Percentiles rank a stretch among this genome's conserved stretches.
phyloP scores from a whole-genome alignment of 441 rosid genomes.

The Lagerstroemia fauriei region DNA sequence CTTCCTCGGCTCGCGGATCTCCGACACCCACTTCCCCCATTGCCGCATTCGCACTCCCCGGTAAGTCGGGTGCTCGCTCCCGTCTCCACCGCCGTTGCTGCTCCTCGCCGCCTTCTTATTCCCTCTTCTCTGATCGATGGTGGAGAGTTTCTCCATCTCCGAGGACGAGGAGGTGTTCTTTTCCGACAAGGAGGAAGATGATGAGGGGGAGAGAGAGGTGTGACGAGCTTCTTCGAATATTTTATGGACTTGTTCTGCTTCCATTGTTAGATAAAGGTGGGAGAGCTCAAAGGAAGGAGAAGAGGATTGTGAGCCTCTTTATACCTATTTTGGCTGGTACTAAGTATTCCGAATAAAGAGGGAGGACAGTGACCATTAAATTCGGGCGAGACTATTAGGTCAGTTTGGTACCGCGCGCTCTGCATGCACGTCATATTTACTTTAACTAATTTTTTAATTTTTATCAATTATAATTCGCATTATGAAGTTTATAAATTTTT shows the following conservation, averaged over 20 bases:
- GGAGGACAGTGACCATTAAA: background rate
- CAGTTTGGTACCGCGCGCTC: too few species aligned
- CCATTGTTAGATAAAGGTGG: background rate
- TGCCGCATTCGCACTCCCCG: conserved; percentile 66
- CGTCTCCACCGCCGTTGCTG: conserved; percentile 11
- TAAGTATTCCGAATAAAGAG: background rate
- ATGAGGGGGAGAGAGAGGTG: conserved; percentile 8
- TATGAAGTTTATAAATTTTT: too few species aligned
- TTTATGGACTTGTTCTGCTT: background rate
- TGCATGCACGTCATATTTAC: too few species aligned
- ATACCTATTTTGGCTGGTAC: background rate
- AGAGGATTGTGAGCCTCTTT: conserved; percentile 2
- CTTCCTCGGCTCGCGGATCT: conserved; percentile 61
- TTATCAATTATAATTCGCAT: too few species aligned
- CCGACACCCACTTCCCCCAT: conserved; percentile 77
- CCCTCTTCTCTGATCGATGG: conserved; percentile 6
- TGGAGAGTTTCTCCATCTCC: background rate
- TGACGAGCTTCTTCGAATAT: background rate
- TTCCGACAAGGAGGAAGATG: background rate
- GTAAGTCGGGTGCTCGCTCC: conserved; percentile 43
- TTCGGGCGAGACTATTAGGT: background rate
- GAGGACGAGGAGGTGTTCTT: background rate
- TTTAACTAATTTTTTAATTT: too few species aligned
- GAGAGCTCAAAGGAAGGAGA: background rate
- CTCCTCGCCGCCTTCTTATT: background rate